Percentiles rank a stretch among this genome's conserved stretches.
phyloP scores from a whole-genome alignment of 2,329 filamentous ascomycete genomes.

The Fusarium lyarnte region DNA sequence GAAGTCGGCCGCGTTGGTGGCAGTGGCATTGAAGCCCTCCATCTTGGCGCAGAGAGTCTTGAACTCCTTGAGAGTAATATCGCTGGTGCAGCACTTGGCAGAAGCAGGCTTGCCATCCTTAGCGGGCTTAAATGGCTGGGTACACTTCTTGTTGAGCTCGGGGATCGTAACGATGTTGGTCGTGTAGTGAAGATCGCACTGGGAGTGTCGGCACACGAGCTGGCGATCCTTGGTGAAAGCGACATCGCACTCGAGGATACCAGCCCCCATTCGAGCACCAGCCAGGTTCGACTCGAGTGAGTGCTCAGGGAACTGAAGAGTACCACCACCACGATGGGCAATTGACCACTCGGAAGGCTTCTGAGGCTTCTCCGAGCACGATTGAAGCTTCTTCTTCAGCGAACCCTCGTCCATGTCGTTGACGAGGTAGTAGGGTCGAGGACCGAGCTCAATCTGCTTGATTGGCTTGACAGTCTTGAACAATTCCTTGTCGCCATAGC shows the following conservation, averaged over 20 bases:
- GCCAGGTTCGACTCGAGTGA: slow-evolving; percentile 67
- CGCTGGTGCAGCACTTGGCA: slow-evolving; percentile 76
- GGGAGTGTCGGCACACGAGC: slow-evolving; percentile 74
- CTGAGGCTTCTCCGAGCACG: slow-evolving; percentile 65
- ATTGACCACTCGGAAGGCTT: slow-evolving; percentile 66
- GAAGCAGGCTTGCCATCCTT: slow-evolving; percentile 60
- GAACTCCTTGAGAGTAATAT: slow-evolving; percentile 75
- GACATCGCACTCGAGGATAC: slow-evolving; percentile 74
- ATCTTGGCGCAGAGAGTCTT: slow-evolving; percentile 75
- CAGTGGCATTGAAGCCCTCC: slow-evolving; percentile 69
- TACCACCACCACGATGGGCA: slow-evolving; percentile 69
- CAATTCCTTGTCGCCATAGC: slow-evolving; percentile 15
- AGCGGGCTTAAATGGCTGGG: slow-evolving; percentile 67
- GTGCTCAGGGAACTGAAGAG: slow-evolving; percentile 73
- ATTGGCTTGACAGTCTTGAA: slow-evolving; percentile 54
- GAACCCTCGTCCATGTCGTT: slow-evolving; percentile 68
- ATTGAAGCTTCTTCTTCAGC: slow-evolving; percentile 67
- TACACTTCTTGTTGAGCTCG: slow-evolving; percentile 72
- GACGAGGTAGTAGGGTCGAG: slow-evolving; percentile 71
- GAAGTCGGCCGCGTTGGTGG: slow-evolving; percentile 66
- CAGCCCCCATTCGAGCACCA: slow-evolving; percentile 73
- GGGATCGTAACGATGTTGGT: slow-evolving; percentile 72
- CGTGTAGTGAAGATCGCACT: slow-evolving; percentile 75
- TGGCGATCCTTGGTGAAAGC: slow-evolving; percentile 71
- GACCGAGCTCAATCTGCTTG: slow-evolving; percentile 66